These are phyloP conservation scores for Rhodotorula taiwanensis DNA, from an alignment of 768 basidiomycete genomes.

Conservation along the genomic window DNA sequence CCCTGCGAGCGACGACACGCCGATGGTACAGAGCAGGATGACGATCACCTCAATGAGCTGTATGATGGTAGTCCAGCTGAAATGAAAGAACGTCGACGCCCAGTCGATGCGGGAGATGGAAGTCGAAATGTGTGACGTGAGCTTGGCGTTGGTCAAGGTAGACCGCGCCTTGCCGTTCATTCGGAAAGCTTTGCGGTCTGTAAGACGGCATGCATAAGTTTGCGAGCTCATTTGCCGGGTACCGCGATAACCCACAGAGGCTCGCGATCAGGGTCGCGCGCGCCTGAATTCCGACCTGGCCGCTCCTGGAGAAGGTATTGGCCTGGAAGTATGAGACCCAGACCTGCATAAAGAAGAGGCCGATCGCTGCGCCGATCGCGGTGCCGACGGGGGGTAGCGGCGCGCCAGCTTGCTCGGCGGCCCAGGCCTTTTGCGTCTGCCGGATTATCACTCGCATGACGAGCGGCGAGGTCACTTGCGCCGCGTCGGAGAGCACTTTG, in stretches of 20 bases:
- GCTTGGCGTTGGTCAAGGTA: conserved; percentile 72
- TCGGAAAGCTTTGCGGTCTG: conserved; percentile 60
- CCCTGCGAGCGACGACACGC: conserved; percentile 54
- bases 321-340: conserved; percentile 14
- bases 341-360: conserved; percentile 50
- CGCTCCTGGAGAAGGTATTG: conserved; percentile 53
- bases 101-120: conserved; percentile 91
- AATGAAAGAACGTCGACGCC: conserved; percentile 52
- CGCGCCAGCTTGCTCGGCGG: conserved; percentile 39
- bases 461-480: conserved; percentile 66
- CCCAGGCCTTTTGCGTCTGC: conserved; percentile 62
- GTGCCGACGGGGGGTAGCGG: conserved; percentile 48
- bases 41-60: conserved; percentile 69
- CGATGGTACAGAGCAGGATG: conserved; percentile 65
- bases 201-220: not conserved
- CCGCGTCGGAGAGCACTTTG: conserved; percentile 54
- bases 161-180: conserved; percentile 72
- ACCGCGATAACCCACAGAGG: conserved; percentile 52
- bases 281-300: conserved; percentile 61
- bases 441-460: conserved; percentile 67
- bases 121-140: conserved; percentile 88
- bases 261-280: conserved; percentile 81
- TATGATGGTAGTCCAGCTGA: conserved; percentile 52
- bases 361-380: conserved; percentile 61
- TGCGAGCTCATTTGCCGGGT: not conserved